Percentiles rank a stretch among this genome's conserved stretches.
Conservation (phyloP, 805 yeast genomes). For the Kockiozyma suomiensis region DNA sequence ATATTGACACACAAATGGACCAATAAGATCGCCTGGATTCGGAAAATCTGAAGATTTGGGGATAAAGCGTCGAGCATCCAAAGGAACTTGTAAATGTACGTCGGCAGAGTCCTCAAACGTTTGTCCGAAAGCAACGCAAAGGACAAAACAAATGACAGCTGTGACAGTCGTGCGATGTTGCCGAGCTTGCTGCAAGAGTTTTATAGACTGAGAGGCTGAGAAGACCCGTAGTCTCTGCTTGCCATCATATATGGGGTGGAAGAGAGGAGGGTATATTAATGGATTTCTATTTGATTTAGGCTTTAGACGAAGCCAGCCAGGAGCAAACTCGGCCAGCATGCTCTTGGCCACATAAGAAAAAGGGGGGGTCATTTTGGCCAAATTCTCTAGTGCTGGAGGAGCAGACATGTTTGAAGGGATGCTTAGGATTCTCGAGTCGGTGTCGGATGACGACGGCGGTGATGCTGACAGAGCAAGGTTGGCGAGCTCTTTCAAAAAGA, state of each 20-base stretch:
- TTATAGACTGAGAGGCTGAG: not conserved
- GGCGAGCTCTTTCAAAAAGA: constrained; percentile 9
- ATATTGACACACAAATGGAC: constrained; percentile 14
- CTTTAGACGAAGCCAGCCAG: not conserved
- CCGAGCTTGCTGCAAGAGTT: constrained; percentile 6
- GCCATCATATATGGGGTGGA: not conserved
- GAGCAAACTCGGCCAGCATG: not conserved
- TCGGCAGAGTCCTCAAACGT: constrained; percentile 4
- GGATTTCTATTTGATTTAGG: not conserved
- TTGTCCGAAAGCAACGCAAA: constrained; percentile 1
- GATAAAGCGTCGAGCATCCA: constrained; percentile 25
- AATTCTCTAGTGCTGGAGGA: not conserved
- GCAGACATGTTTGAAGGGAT: not conserved
- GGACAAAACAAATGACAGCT: constrained; percentile 1
- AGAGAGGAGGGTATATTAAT: constrained; percentile 1
- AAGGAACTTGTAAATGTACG: constrained; percentile 7
- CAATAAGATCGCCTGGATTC: constrained; percentile 7
- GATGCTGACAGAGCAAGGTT: not conserved
- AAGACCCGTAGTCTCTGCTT: not conserved
- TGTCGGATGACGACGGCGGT: not conserved
- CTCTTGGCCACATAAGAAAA: not conserved
- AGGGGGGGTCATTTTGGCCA: constrained; percentile 8
- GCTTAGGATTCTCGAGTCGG: no score
- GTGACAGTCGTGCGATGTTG: constrained; percentile 18
- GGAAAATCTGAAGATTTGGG: not conserved